These are phyloP conservation scores for Blepharisma stoltei DNA, from an alignment of 73 alveolate genomes.

Conservation along the genomic window DNA sequence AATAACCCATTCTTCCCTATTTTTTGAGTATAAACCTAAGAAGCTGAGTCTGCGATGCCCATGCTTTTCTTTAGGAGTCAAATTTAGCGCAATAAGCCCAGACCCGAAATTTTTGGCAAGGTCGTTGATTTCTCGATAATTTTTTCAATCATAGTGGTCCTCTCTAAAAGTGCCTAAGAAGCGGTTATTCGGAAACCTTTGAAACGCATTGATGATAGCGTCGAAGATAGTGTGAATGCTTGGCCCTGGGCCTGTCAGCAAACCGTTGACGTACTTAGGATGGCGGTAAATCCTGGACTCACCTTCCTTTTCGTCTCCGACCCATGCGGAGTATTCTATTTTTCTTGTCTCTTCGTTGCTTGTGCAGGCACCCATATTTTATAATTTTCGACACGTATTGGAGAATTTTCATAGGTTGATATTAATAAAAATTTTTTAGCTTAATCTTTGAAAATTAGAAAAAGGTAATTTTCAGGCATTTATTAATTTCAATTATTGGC, in stretches of 20 bases:
- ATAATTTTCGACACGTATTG: not conserved
- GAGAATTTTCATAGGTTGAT: no score
- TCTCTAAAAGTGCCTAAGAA: constrained; percentile 1
- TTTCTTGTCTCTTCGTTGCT: constrained; percentile 29
- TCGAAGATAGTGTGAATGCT: not conserved
- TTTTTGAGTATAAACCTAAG: not conserved
- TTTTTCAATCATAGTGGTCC: constrained; percentile 13
- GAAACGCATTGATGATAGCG: not conserved
- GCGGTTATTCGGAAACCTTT: not conserved
- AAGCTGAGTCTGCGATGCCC: constrained; percentile 27
- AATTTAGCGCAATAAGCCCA: not conserved
- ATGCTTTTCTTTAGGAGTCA: not conserved
- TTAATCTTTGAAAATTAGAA: no score
- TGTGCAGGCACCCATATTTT: not conserved
- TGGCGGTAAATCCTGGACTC: constrained; percentile 64
- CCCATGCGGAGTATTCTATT: constrained; percentile 56
- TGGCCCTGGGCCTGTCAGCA: constrained; percentile 10
- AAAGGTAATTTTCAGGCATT: no score
- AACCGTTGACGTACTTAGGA: constrained; percentile 47
- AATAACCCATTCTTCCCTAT: constrained; percentile 46
- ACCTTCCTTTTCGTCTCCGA: constrained; percentile 65
- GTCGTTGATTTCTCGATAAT: not conserved
- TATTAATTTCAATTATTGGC: no score
- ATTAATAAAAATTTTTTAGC: no score
- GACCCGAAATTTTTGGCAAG: not conserved